Base-by-base conservation (phyloP, 1,284 basidiomycete genomes). In the Chalciporus sp. region DNA sequence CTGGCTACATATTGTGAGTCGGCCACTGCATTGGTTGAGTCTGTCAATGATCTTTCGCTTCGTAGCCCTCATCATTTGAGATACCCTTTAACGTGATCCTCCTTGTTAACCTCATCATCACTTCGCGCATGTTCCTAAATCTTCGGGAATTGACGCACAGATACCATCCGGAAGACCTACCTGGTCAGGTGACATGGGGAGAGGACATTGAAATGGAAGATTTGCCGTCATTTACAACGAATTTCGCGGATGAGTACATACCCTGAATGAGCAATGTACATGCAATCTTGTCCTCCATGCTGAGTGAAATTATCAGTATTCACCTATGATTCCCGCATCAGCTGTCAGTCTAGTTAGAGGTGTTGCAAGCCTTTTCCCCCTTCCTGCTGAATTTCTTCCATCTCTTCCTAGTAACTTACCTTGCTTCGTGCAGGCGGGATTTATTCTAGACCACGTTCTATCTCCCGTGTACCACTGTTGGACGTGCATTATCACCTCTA, bases 41-140 rank as follows among this genome's bases (percentile, higher is more conserved):
- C 17, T 23, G 20, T 17, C 14, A 19, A 35, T 20, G 7, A 23
- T 41, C 28, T 23, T 8, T 27, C 16, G 40, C 35, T 20, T 14
- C 17, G n/a, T 40, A 47, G 51, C 26, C 37, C 26, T 23, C 26
- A 11, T 29, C n/a, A 19, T 35, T 39, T 16, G 33, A 52, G 31
- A 45, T 45, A 27, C 51, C 51, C 10, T 26, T 35, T 10, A 41
- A 37, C 45, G 29, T 47, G 5, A 23, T 39, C 43, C 51, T 52
- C 40, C n/a, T 31, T 14, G 17, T 26, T 10, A 39, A 35, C 19
- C 26, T 52, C 17, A 42, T 52, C 11, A 41, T 27, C 17, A 44
- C 44, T 23, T 37, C 37, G 26, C 51, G 45, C 26, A 26, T 52
- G 27, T 44, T 47, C 26, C 51, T 47, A 44, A 52, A 52, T 28